These are phyloP conservation scores for Yamadazyma sp. DNA, from an alignment of 805 yeast genomes.

Conservation along the genomic window DNA sequence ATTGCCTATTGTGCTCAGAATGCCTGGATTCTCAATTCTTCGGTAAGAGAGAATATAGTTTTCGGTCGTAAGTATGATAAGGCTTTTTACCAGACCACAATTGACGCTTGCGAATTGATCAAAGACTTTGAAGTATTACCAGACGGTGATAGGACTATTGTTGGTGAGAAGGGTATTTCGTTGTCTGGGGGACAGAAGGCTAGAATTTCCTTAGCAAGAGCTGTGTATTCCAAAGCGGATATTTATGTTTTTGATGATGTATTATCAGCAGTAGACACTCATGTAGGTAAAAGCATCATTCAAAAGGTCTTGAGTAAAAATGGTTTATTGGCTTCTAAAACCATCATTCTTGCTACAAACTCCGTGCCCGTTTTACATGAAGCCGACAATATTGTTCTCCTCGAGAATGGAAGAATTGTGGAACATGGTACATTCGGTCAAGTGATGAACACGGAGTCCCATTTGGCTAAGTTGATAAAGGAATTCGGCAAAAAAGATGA, in stretches of 20 bases:
- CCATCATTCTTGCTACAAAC: conserved; percentile 40
- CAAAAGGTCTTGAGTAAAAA: conserved; percentile 29
- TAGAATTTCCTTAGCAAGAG: conserved; percentile 41
- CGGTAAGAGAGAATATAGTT: conserved; percentile 39
- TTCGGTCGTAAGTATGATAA: conserved; percentile 37
- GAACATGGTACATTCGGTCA: conserved; percentile 50
- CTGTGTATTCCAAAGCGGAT: conserved; percentile 42
- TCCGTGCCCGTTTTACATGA: conserved; percentile 36
- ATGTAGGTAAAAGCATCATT: conserved; percentile 38
- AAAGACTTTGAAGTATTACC: conserved; percentile 37
- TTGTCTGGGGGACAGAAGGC: conserved; percentile 46
- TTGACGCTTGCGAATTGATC: conserved; percentile 38
- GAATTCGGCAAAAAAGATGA: conserved; percentile 30
- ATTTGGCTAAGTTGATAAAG: conserved; percentile 30
- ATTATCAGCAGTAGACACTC: conserved; percentile 45
- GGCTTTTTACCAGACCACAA: conserved; percentile 30
- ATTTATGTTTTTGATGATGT: conserved; percentile 41
- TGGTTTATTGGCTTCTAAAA: conserved; percentile 35
- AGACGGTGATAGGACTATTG: conserved; percentile 42
- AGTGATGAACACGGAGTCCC: conserved; percentile 40
- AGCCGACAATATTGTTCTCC: conserved; percentile 33
- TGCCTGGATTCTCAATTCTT: conserved; percentile 43
- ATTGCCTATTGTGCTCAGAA: conserved; percentile 42
- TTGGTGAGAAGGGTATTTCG: conserved; percentile 46
- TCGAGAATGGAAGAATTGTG: conserved; percentile 28